Evolutionary conservation across 192 early-diverging fungal species (phyloP).

Genomic region (Jimgerdemannia lactiflua): DNA sequence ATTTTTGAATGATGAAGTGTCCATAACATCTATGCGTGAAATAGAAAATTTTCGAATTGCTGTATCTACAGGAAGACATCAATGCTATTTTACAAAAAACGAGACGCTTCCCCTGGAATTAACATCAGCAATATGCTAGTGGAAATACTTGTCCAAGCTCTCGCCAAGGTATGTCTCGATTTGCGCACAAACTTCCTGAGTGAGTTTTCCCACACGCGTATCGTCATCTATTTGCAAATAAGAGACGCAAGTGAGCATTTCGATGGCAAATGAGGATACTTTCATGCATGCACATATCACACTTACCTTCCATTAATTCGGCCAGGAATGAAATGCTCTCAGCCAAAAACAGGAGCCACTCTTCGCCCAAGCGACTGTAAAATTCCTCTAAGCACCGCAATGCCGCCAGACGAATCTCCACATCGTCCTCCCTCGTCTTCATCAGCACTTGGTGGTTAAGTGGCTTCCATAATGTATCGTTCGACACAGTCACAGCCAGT

Average conservation of each 20-base stretch:
- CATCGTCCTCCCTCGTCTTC: conserved; percentile 70
- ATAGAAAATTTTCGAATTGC: too few species aligned
- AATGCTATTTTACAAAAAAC: too few species aligned
- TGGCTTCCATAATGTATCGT: conserved; percentile 84
- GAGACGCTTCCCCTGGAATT: too few species aligned
- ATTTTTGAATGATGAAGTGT: too few species aligned
- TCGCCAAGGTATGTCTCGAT: conserved; percentile 94
- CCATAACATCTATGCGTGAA: too few species aligned
- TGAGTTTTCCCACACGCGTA: conserved; percentile 73
- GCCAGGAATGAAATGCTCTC: conserved; percentile 95
- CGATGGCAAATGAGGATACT: neutral
- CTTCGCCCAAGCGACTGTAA: conserved; percentile 89
- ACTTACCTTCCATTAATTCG: conserved; percentile 80
- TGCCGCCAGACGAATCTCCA: conserved; percentile 68
- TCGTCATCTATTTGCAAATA: conserved; percentile 64
- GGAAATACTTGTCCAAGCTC: conserved; percentile 81
- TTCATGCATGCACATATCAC: neutral
- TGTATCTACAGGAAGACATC: too few species aligned
- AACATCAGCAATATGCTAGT: conserved; percentile 28
- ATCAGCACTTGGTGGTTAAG: conserved; percentile 82
- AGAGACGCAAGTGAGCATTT: neutral
- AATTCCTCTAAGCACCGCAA: conserved; percentile 73
- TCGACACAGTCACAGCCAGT: conserved; percentile 72
- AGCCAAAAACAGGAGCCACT: conserved; percentile 86
- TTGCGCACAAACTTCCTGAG: conserved; percentile 76